These are phyloP conservation scores for Tetracladium marchalianum DNA, from an alignment of 495 filamentous ascomycete genomes.

Conservation along the genomic window DNA sequence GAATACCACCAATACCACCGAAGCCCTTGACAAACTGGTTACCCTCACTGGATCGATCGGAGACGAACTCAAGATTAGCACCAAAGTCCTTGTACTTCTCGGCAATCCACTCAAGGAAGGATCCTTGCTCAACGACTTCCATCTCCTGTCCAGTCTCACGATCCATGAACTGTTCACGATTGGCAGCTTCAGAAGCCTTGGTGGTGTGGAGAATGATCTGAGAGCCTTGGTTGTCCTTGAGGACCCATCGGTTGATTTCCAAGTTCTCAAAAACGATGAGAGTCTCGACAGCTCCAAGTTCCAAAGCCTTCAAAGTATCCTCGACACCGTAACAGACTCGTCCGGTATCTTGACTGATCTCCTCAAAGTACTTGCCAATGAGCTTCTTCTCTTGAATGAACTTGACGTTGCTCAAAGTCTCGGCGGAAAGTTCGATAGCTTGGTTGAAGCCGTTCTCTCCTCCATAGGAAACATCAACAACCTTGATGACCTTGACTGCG, in stretches of 20 bases:
- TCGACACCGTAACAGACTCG: slow-evolving; percentile 96
- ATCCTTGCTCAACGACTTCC: slow-evolving; percentile 74
- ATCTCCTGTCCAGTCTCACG: slow-evolving; percentile 93
- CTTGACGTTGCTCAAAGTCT: slow-evolving; percentile 98
- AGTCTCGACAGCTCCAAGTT: slow-evolving; percentile 87
- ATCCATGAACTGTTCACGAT: slow-evolving; percentile 82
- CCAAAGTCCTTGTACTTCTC: slow-evolving; percentile 97
- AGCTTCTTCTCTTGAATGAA: slow-evolving; percentile 99
- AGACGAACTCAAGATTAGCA: slow-evolving; percentile 94
- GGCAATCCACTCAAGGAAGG: slow-evolving; percentile 97
- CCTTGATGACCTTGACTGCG: slow-evolving; percentile 92
- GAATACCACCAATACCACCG: slow-evolving; percentile 92
- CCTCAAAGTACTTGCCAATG: slow-evolving; percentile 95
- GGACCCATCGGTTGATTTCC: slow-evolving; percentile 80
- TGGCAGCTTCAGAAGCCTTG: slow-evolving; percentile 65
- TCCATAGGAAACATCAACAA: slow-evolving; percentile 96
- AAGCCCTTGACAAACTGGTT: slow-evolving; percentile 99
- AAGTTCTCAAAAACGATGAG: slow-evolving; percentile 98
- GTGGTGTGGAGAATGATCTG: slow-evolving; percentile 77
- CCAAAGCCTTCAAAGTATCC: slow-evolving; percentile 94
- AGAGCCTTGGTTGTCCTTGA: slow-evolving; percentile 64
- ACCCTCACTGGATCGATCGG: slow-evolving; percentile 89
- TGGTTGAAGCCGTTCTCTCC: slow-evolving; percentile 99
- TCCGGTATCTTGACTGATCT: slow-evolving; percentile 94
- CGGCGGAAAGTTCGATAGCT: slow-evolving; percentile 87